A percentile compares a stretch with the other conserved stretches of the same genome.
Conservation (phyloP, 805 yeast species). For the Cyberlindnera japonica region DNA sequence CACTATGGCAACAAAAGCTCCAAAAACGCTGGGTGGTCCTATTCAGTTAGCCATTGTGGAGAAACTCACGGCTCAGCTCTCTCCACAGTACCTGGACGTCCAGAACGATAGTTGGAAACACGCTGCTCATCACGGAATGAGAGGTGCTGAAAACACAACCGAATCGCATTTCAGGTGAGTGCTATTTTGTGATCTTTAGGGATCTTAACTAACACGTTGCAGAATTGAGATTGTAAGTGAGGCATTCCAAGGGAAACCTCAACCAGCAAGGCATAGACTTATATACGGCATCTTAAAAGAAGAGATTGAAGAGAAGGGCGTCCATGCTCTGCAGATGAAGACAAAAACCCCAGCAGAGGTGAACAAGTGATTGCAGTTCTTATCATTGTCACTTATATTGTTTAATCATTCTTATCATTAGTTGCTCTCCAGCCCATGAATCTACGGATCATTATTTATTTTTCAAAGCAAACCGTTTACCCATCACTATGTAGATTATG, state of each 20-base stretch:
- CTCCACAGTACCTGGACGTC: conserved; percentile 48
- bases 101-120: conserved; percentile 85
- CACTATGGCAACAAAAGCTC: conserved; percentile 25
- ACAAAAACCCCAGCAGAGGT: conserved; percentile 70
- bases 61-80: conserved; percentile 21
- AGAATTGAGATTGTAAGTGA: conserved; percentile 69
- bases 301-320: conserved; percentile 65
- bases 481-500: neutral
- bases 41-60: conserved; percentile 21
- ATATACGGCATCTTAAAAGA: conserved; percentile 66
- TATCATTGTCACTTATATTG: no score
- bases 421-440: neutral
- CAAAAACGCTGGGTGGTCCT: conserved; percentile 23
- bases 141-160: conserved; percentile 61
- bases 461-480: neutral
- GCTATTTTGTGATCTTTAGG: neutral
- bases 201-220: neutral
- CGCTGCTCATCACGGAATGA: conserved; percentile 79
- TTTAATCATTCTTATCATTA: no score
- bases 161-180: conserved; percentile 69
- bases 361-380: conserved; percentile 7
- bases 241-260: conserved; percentile 56
- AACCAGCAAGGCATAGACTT: conserved; percentile 76
- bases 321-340: conserved; percentile 85
- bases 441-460: conserved; percentile 2